Evolutionary conservation across 2,329 filamentous ascomycete species (phyloP).

Genomic region (Herpotrichia juniperi): DNA sequence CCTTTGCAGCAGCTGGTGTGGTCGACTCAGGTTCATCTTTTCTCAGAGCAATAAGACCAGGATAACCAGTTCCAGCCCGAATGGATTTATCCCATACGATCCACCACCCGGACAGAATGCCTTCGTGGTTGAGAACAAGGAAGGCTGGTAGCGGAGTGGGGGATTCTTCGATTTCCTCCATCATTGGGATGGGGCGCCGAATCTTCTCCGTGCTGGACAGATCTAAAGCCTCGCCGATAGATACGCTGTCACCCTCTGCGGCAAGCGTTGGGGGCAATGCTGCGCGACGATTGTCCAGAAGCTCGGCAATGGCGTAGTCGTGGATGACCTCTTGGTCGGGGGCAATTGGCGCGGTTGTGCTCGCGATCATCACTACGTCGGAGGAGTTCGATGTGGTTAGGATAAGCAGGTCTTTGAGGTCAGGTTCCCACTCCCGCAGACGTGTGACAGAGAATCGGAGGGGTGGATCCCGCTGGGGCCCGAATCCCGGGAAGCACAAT

Average conservation of each 20-base stretch:
- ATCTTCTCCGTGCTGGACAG: slow-evolving; percentile 83
- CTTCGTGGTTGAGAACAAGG: slow-evolving; percentile 87
- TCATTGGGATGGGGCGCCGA: slow-evolving; percentile 74
- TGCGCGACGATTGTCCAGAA: slow-evolving; percentile 75
- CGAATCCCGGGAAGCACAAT: slow-evolving; percentile 40
- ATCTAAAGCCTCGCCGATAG: slow-evolving; percentile 82
- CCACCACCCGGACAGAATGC: slow-evolving; percentile 87
- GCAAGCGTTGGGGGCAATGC: slow-evolving; percentile 57
- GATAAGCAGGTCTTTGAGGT: slow-evolving; percentile 80
- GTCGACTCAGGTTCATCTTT: slow-evolving; percentile 15
- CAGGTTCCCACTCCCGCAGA: slow-evolving; percentile 79
- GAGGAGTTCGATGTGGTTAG: slow-evolving; percentile 80
- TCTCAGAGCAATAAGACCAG: slow-evolving; percentile 65
- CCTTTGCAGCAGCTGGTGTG: slow-evolving; percentile 30
- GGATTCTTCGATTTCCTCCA: slow-evolving; percentile 79
- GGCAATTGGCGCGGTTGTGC: slow-evolving; percentile 72
- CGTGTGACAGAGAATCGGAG: slow-evolving; percentile 81
- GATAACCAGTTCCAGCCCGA: slow-evolving; percentile 73
- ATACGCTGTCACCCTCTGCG: slow-evolving; percentile 70
- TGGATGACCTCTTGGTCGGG: slow-evolving; percentile 66
- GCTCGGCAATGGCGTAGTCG: slow-evolving; percentile 77
- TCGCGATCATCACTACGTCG: slow-evolving; percentile 79
- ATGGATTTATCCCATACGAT: slow-evolving; percentile 89
- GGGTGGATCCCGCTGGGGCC: slow-evolving; percentile 62
- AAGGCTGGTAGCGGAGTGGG: slow-evolving; percentile 81